Evolutionary conservation across 345 rosid species (phyloP), one percentile per base, ranked within the genome.

Genomic region (Moricandia arvensis): DNA sequence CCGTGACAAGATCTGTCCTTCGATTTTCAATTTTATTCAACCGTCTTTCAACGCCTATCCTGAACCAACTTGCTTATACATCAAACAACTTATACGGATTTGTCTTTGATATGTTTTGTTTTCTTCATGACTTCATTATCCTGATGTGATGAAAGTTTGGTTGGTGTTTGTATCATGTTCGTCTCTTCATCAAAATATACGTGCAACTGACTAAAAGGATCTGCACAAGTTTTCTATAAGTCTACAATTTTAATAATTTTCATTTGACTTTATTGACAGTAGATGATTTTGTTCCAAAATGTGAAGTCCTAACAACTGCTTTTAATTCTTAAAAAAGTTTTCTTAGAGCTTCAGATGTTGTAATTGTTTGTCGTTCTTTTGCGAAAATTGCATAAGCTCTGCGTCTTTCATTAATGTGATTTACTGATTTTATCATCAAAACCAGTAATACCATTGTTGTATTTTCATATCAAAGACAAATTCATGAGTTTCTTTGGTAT

Each of bases 1-100:
- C 24, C 10, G 66, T 71, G 76, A 77, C 66, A 77, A 64, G 24
- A 63, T 33, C 30, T 65, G 38, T 60, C 57, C 61, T 26, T 8
- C 5, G 34, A 31, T 57, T 70, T 45, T 69, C 55, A 49, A 16
- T 49, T 49, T 49, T 7, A 49, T 49, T 69, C 71, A 70, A 70
- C 75, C 80, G 63, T 70, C 53, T 70, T 77, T 77, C 79, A 75
- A 76, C 41, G 57, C 30, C 38, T 53, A 61, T 51, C 61, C 17
- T 45, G 21, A 63, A 55, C 16, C 66, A 64, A 71, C 62, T 77
- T 70, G 67, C 61, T 64, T 13, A 27, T 33, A 64, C 76, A 77
- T 64, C 76, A 71, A 71, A 71, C 66, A 45, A 47, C 67, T 64
- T 45, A 64, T 77, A 71, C 62, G 72, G 55, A 58, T 65, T 77